These are phyloP conservation scores for Dactylellina parvicollis DNA, from an alignment of 2,329 filamentous ascomycete genomes.

Conservation along the genomic window DNA sequence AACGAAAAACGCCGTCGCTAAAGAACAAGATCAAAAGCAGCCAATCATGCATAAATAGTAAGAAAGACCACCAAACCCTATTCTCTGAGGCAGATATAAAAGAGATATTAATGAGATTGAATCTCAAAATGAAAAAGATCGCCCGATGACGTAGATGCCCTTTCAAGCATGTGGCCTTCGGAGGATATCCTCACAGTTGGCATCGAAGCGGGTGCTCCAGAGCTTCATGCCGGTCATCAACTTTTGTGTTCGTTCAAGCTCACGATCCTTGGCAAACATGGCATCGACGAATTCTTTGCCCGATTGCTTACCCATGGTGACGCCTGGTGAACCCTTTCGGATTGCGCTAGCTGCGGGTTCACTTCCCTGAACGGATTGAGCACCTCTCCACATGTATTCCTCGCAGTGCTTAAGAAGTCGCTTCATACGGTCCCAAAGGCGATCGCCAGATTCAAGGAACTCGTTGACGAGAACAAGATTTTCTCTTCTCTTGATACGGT, in stretches of 20 bases:
- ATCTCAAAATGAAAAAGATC: background rate
- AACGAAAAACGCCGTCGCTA: slow-evolving; percentile 52
- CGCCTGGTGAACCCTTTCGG: slow-evolving; percentile 59
- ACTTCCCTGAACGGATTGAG: slow-evolving; percentile 67
- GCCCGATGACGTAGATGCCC: background rate
- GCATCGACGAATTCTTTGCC: slow-evolving; percentile 96
- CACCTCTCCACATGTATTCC: slow-evolving; percentile 90
- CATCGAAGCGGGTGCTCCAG: slow-evolving; percentile 94
- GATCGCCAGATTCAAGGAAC: slow-evolving; percentile 88
- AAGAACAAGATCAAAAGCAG: slow-evolving; percentile 56
- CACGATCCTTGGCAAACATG: slow-evolving; percentile 89
- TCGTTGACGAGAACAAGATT: slow-evolving; percentile 85
- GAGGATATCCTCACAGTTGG: slow-evolving; percentile 92
- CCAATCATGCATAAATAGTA: slow-evolving; percentile 53
- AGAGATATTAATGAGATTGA: slow-evolving; percentile 27
- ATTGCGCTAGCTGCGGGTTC: slow-evolving; percentile 69
- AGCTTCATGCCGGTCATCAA: slow-evolving; percentile 88
- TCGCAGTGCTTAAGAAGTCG: slow-evolving; percentile 90
- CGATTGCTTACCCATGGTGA: slow-evolving; percentile 87
- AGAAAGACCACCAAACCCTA: slow-evolving; percentile 56
- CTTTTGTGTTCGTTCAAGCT: slow-evolving; percentile 88
- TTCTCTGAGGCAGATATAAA: slow-evolving; percentile 54
- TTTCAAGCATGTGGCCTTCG: slow-evolving; percentile 68
- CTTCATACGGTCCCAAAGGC: slow-evolving; percentile 84
- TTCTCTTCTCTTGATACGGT: slow-evolving; percentile 76